Evolutionary conservation across 164 flowering plant genomes (phyloP).

Genomic region (Buxus sempervirens): DNA sequence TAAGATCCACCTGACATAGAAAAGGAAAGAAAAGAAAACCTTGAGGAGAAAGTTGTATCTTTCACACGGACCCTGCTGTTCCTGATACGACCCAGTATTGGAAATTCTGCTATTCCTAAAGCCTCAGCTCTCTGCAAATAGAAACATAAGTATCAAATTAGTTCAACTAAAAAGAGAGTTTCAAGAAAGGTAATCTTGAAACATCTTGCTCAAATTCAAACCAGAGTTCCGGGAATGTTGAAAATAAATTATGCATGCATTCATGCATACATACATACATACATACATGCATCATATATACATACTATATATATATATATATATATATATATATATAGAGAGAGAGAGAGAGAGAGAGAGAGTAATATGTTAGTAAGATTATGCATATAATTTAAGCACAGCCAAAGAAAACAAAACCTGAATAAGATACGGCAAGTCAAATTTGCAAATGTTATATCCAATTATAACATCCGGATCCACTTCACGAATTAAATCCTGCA

Average conservation of each 20-base stretch:
- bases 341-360: no score
- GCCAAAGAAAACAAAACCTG: conserved; percentile 57
- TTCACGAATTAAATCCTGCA: conserved; percentile 82
- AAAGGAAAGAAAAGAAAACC: conserved; percentile 34
- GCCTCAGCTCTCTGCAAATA: conserved; percentile 72
- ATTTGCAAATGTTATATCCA: conserved; percentile 98
- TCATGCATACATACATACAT: no score
- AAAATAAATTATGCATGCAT: no score
- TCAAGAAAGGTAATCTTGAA: background rate
- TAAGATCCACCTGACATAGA: background rate
- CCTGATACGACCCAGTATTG: conserved; percentile 85
- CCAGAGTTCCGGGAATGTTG: background rate
- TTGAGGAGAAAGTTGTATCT: conserved; percentile 89
- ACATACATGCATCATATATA: no score
- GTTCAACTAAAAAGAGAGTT: background rate
- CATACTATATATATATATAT: no score
- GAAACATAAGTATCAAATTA: conserved; percentile 9
- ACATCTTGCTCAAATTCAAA: background rate
- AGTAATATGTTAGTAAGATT: no score
- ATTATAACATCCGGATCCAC: conserved; percentile 98
- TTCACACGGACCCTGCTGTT: conserved; percentile 79
- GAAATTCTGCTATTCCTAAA: conserved; percentile 81
- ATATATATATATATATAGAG: no score
- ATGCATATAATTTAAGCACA: no score
- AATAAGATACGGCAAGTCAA: conserved; percentile 97